Percentiles rank a stretch among this genome's conserved stretches.
Evolutionary conservation across 148 eudicot species (phyloP).

Genomic region (Nyssa sinensis): DNA sequence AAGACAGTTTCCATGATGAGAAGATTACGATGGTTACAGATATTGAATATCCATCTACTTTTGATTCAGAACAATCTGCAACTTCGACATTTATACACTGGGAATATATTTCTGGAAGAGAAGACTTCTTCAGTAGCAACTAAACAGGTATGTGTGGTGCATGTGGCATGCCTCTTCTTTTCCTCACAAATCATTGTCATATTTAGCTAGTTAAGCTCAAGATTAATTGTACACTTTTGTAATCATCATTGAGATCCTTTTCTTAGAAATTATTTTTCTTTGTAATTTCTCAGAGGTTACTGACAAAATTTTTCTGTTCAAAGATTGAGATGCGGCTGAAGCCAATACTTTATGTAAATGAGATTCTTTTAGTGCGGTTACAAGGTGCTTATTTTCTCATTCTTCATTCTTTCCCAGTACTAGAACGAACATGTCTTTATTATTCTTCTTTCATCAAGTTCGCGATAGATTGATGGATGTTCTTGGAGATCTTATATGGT

Average conservation of each 20-base stretch:
- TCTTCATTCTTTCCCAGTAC: too few species aligned
- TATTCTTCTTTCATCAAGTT: too few species aligned
- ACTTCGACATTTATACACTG: constrained; percentile 15
- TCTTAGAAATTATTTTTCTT: too few species aligned
- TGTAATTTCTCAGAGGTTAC: neutral
- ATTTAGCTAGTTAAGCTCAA: neutral
- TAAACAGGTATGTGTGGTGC: neutral
- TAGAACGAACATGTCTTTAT: too few species aligned
- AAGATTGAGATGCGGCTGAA: neutral
- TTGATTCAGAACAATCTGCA: constrained; percentile 42
- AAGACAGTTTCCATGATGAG: constrained; percentile 28
- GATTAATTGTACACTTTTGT: neutral
- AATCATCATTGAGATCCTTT: neutral
- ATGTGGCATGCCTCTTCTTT: neutral
- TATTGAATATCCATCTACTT: constrained; percentile 27
- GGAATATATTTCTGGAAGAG: neutral
- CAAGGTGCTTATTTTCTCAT: too few species aligned
- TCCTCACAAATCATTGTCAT: neutral
- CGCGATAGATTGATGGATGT: too few species aligned
- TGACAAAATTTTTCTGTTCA: neutral
- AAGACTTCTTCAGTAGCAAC: neutral
- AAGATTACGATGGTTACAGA: constrained; percentile 58
- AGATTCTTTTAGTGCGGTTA: too few species aligned
- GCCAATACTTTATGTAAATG: too few species aligned
- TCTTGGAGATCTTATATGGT: too few species aligned